Conservation (phyloP, 169 alveolate species). For the Eimeria tenella region DNA sequence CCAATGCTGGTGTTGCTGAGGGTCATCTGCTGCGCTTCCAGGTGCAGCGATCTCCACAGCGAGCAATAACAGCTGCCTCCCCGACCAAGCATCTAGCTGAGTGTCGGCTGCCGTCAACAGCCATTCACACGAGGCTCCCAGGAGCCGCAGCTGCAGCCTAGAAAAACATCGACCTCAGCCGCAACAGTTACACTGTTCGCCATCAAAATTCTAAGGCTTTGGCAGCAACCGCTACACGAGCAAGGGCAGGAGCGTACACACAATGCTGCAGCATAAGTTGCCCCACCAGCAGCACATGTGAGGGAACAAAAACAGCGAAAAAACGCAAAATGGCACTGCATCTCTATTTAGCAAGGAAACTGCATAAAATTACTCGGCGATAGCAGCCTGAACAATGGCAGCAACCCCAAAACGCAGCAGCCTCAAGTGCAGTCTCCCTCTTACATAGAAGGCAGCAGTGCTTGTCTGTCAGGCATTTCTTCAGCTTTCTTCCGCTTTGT, state of each 20-base stretch:
- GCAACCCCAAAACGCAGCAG: not conserved
- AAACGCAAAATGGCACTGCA: not conserved
- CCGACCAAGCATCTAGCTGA: conserved; percentile 76
- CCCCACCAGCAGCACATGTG: no score
- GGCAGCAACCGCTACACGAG: no score
- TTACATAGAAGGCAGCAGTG: conserved; percentile 55
- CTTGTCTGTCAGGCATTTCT: conserved; percentile 51
- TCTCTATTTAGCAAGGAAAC: not conserved
- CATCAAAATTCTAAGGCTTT: no score
- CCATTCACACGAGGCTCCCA: conserved; percentile 68
- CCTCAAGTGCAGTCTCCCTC: not conserved
- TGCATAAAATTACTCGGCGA: not conserved
- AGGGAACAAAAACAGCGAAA: not conserved
- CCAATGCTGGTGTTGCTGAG: conserved; percentile 68
- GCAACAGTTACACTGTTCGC: no score
- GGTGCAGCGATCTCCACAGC: conserved; percentile 77
- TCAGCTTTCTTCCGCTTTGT: conserved; percentile 25
- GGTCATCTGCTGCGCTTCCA: conserved; percentile 65
- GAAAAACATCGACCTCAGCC: not conserved
- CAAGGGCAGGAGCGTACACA: no score
- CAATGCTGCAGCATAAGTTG: no score
- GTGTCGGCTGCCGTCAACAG: conserved; percentile 69
- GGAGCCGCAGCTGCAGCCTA: conserved; percentile 60
- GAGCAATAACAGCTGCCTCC: conserved; percentile 69
- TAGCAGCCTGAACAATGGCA: not conserved